Conservation (phyloP, 345 rosid species). For the Luvunga scandens region DNA sequence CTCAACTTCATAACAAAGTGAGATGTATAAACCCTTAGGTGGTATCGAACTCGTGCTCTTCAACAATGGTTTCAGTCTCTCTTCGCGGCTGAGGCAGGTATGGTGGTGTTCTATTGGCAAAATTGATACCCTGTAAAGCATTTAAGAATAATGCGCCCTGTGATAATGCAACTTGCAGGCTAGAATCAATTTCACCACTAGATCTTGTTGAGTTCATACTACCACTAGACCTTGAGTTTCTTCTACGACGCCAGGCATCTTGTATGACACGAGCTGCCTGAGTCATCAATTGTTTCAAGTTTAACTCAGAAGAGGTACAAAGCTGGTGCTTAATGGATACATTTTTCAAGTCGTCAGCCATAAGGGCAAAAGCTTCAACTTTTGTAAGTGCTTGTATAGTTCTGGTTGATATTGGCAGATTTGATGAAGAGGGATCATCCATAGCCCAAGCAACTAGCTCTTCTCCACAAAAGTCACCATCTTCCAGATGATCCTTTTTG, state of each 20-base stretch:
- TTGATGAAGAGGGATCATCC: not conserved
- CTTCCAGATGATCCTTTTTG: not conserved
- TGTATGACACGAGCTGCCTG: not conserved
- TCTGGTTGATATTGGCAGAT: conserved; percentile 1
- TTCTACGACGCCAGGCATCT: not conserved
- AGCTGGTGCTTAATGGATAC: not conserved
- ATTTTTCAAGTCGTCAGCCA: not conserved
- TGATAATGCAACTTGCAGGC: not conserved
- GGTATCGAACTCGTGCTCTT: not conserved
- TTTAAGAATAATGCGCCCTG: not conserved
- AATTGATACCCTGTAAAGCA: not conserved
- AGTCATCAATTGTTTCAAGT: not conserved
- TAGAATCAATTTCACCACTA: not conserved
- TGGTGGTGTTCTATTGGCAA: not conserved
- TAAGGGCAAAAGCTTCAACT: conserved; percentile 8
- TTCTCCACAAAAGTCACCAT: conserved; percentile 2
- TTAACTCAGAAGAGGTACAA: not conserved
- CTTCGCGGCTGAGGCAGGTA: not conserved
- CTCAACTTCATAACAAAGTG: not conserved
- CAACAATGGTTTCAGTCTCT: not conserved
- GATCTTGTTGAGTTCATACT: not conserved
- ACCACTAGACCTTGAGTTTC: not conserved
- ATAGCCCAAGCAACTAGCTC: conserved; percentile 8
- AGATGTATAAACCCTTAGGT: not conserved
- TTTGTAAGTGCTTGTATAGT: conserved; percentile 2